phyloP scores from a whole-genome alignment of 108 stramenopile species.

The Nannochloropsis gaditana region DNA sequence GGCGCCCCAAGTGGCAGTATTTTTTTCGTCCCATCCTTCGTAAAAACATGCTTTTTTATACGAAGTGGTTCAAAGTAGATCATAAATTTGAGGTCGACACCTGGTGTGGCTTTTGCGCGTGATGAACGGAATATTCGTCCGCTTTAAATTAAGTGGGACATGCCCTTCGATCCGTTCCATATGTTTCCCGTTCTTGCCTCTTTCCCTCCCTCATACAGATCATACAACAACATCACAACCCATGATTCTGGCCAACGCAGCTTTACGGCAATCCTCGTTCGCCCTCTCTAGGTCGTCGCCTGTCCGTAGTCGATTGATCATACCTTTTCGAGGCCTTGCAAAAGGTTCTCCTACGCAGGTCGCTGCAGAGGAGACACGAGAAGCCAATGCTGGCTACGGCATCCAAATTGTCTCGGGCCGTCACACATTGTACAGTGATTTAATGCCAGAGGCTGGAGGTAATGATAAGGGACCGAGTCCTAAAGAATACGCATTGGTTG shows the following conservation, averaged over 20 bases:
- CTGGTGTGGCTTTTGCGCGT: no score
- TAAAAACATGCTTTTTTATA: no score
- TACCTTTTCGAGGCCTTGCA: background rate
- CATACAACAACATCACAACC: background rate
- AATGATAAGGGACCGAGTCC: background rate
- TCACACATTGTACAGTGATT: background rate
- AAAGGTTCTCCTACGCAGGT: background rate
- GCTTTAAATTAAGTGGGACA: no score
- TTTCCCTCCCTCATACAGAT: no score
- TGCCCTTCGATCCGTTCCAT: no score
- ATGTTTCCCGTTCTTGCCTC: no score
- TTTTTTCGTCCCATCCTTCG: no score
- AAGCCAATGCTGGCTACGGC: background rate
- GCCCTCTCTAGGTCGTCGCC: background rate
- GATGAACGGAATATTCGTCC: no score
- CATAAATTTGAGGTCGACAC: no score
- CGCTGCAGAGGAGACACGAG: background rate
- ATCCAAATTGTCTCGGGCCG: slow-evolving; percentile 14
- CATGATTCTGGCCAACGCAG: background rate
- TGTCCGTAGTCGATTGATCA: background rate
- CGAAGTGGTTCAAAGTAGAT: no score
- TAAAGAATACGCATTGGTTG: slow-evolving; percentile 9
- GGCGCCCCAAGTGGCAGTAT: no score
- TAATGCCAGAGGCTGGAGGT: background rate
- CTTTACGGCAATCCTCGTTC: background rate